Conservation (phyloP, 108 stramenopile species). For the Cyclotella atomus region DNA sequence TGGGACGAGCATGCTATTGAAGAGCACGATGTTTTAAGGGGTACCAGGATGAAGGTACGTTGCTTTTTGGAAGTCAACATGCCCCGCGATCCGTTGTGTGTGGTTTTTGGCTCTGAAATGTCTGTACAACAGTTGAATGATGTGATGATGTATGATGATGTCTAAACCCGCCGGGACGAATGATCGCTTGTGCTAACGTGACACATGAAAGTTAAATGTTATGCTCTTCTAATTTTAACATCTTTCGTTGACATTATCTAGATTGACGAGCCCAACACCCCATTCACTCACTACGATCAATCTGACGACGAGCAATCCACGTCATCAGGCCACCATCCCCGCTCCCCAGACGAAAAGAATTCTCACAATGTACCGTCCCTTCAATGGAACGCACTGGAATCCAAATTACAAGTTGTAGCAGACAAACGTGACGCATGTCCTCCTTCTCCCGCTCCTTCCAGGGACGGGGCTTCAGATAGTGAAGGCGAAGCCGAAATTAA, state of each 20-base stretch:
- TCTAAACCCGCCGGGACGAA: too few species aligned
- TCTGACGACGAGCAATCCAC: constrained; percentile 65
- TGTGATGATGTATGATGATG: background rate
- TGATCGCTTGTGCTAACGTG: too few species aligned
- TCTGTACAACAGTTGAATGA: background rate
- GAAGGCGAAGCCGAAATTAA: constrained; percentile 37
- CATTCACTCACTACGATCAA: constrained; percentile 81
- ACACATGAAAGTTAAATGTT: background rate
- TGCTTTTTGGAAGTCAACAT: background rate
- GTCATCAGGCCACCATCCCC: constrained; percentile 43
- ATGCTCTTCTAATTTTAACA: background rate
- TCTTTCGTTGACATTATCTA: constrained; percentile 14
- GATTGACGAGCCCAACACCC: constrained; percentile 91
- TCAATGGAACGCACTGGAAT: constrained; percentile 65
- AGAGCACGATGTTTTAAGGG: constrained; percentile 85
- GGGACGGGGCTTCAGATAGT: constrained; percentile 28
- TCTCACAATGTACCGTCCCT: constrained; percentile 23
- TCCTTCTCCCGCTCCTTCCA: constrained; percentile 41
- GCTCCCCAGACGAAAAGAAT: constrained; percentile 56
- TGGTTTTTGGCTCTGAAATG: background rate
- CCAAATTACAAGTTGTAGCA: constrained; percentile 75
- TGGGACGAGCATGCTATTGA: constrained; percentile 90
- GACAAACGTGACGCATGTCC: constrained; percentile 56
- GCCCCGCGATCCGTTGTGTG: background rate
- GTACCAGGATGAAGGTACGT: constrained; percentile 85